Conservation (phyloP, 139 green algal genomes). For the Zygnema cylindricum region DNA sequence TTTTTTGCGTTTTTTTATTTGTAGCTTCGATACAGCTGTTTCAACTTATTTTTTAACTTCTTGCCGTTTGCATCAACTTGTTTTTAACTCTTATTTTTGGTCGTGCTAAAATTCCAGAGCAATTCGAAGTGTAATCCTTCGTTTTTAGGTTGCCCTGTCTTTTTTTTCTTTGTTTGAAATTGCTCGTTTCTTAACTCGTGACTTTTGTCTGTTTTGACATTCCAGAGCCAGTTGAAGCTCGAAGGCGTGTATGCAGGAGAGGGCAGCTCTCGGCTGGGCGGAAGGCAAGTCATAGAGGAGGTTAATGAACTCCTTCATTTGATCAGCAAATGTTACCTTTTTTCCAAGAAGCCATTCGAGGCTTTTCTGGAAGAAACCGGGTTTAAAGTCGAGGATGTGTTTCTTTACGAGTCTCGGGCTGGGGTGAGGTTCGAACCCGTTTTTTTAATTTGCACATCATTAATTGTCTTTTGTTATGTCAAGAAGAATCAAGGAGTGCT, state of each 20-base stretch:
- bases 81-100: too few relatives aligned
- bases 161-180: constrained; percentile 4
- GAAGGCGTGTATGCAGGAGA: constrained; percentile 43
- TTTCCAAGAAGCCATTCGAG: constrained; percentile 54
- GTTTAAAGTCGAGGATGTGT: constrained; percentile 30
- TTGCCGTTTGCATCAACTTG: too few relatives aligned
- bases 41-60: too few relatives aligned
- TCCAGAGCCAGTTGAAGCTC: constrained; percentile 46
- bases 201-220: not conserved
- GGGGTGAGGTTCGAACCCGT: constrained; percentile 8
- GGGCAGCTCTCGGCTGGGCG: constrained; percentile 31
- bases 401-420: constrained; percentile 29
- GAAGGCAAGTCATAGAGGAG: constrained; percentile 10
- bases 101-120: not conserved
- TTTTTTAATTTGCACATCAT: too few relatives aligned
- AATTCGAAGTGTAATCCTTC: not conserved
- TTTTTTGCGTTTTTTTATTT: too few relatives aligned
- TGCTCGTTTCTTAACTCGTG: not conserved
- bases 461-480: too few relatives aligned
- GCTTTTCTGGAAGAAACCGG: constrained; percentile 51
- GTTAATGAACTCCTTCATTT: constrained; percentile 21
- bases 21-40: too few relatives aligned
- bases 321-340: constrained; percentile 38
- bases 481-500: too few relatives aligned
- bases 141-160: not conserved